Base-by-base conservation (phyloP, 192 early-diverging fungal genomes). In the Coemansia sp. region DNA sequence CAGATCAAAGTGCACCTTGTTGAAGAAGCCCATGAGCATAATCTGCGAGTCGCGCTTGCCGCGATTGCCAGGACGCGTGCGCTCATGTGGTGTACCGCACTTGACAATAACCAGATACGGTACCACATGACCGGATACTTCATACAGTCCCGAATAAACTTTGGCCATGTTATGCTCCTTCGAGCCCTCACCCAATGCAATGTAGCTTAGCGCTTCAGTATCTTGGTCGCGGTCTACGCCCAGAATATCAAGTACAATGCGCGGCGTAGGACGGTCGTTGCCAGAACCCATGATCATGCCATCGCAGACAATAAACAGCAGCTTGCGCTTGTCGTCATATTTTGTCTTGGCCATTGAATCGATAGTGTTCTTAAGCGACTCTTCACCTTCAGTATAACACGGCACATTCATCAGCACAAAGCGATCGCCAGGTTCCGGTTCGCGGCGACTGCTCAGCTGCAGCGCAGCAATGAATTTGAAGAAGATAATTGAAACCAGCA, bases 41-140 rank as follows among this genome's bases (percentile, higher is more conserved):
- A 98, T 89, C 75, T 98, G 96, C 58, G 96, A 98, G 82, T 98
- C 96, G 54, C 96, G 93, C 84, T 98, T 98, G 67, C 96, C 96
- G 59, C 95, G 85, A 74, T 98, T 98, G 51, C 96, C 96, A 11
- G 96, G 95, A 50, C 89, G 84, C 39, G 88, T 78, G 27, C 89
- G 76, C 81, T 98, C 96, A 30, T 78, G 83, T 6, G 90, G 88
- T 21, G 87, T 89, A 24, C 96, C 96, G 33, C 92, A 91, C 82
- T 98, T 98, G 63, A 89, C 94, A 23, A 98, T 83, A 0, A 98
- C 95, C 66, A 98, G 72, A 67, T 91, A 98, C 0, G 96, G 96
- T 4, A 98, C 95, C 14, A 92, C 86, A 61, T 92, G 91, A 22
- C 94, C 96, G 31, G 88, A 85, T 55, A 88, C 84, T 67, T 97